A percentile compares a stretch with the other conserved stretches of the same genome.
phyloP scores from a whole-genome alignment of 2,329 filamentous ascomycete species.

The Ascomycota sp. region DNA sequence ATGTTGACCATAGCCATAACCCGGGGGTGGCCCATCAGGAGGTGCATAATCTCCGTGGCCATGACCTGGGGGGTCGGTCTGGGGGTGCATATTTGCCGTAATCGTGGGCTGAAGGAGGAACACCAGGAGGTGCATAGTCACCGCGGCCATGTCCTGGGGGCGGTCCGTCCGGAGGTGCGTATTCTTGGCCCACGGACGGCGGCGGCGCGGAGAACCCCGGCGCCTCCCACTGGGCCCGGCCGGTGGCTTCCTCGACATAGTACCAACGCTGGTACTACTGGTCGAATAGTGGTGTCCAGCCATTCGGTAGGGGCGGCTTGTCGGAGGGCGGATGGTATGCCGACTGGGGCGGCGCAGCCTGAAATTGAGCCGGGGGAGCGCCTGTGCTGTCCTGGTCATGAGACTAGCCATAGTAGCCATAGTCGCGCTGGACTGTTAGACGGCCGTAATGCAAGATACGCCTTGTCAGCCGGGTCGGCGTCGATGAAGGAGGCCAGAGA shows the following conservation, averaged over 20 bases:
- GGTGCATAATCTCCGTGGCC: too few relatives aligned
- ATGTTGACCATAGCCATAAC: too few relatives aligned
- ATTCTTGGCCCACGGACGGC: slow-evolving; percentile 4
- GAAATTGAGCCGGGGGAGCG: slow-evolving; percentile 4
- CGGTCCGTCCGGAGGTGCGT: not conserved
- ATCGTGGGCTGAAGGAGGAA: too few relatives aligned
- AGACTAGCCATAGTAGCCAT: slow-evolving; percentile 8
- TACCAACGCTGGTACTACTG: slow-evolving; percentile 40
- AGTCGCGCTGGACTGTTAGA: slow-evolving; percentile 5
- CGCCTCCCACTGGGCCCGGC: slow-evolving; percentile 43
- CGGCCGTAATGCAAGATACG: too few relatives aligned
- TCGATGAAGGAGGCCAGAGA: too few relatives aligned
- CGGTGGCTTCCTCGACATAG: slow-evolving; percentile 41
- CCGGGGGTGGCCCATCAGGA: too few relatives aligned
- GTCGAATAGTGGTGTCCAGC: slow-evolving; percentile 45
- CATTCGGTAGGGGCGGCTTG: slow-evolving; percentile 31
- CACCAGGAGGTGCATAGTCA: too few relatives aligned
- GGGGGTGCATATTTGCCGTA: too few relatives aligned
- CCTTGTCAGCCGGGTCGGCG: too few relatives aligned
- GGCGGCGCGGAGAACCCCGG: slow-evolving; percentile 17
- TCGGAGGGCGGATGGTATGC: slow-evolving; percentile 15
- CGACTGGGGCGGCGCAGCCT: slow-evolving; percentile 7
- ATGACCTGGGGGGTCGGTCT: too few relatives aligned
- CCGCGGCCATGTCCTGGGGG: too few relatives aligned
- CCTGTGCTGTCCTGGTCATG: slow-evolving; percentile 4